Base-by-base conservation (phyloP, 306 rosid genomes). In the Hippophae tibetana region DNA sequence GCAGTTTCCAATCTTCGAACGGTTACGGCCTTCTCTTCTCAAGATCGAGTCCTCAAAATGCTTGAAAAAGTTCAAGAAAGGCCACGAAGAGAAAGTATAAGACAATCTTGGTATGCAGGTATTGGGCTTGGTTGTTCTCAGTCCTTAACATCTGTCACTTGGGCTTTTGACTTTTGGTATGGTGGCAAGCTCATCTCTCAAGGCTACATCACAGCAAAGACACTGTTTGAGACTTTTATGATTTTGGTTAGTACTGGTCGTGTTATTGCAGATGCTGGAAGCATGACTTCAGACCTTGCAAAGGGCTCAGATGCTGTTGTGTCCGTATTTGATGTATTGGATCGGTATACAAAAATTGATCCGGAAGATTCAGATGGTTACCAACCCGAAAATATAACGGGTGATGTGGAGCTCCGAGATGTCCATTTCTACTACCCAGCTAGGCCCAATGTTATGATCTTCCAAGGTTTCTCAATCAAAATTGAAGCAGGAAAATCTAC, bases 21-120 rank as follows among this genome's bases (percentile, higher is more conserved):
- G 0, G 54, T 81, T 6, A 77, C 86, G 0, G 62, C 83, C 3
- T 81, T 81, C 66, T 77, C 80, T 1, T 78, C 86, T 1, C 86
- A 81, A 40, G 52, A 59, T 12, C 40, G 51, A 48, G 52, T 81
- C 6, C 58, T 76, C 1, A 73, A 71, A 9, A 67, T 77, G 73
- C 74, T 73, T 11, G 64, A 64, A 13, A 43, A 13, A 13, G 66
- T 74, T 25, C 80, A 70, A 58, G 58, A 64, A 48, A 69, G 69
- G 9, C 85, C 85, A 18, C 61, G 51, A 0, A 31, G 41, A 2
- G 82, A 77, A 60, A 77, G 63, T 51, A 3, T 64, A 1, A 48
- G 74, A 7, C 80, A 77, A 7, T 71, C 80, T 0, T 81, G 82
- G 78, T 70, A 47, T 6, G 80, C 82, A 0, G 86, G 82, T 1